Percentiles rank a stretch among this genome's conserved stretches.
phyloP scores from a whole-genome alignment of 768 basidiomycete species.

The Tylopilus sp. region DNA sequence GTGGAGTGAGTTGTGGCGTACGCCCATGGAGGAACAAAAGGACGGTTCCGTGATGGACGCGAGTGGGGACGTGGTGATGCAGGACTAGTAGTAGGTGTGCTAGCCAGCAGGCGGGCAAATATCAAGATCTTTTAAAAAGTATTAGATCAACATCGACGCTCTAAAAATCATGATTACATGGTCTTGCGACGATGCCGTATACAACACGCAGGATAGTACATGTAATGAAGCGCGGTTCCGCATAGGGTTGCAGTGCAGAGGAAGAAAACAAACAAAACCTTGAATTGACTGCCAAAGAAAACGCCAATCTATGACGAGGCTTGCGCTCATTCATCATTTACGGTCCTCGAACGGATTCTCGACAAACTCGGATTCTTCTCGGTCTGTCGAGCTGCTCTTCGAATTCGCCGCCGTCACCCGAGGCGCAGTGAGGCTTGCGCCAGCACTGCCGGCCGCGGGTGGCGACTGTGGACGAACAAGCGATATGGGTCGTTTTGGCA shows the following conservation, averaged over 20 bases:
- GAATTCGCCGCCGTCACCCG: conserved; percentile 8
- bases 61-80: conserved; percentile 27
- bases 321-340: conserved; percentile 9
- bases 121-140: background rate
- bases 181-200: background rate
- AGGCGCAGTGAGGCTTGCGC: background rate
- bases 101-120: too few species aligned
- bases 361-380: conserved; percentile 65
- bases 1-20: conserved; percentile 63
- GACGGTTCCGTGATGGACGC: background rate
- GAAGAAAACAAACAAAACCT: too few species aligned
- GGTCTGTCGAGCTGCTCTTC: conserved; percentile 25
- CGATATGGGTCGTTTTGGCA: conserved; percentile 74
- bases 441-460: conserved; percentile 13
- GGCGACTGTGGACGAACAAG: conserved; percentile 36
- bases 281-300: background rate
- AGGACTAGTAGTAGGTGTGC: conserved; percentile 15
- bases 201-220: background rate
- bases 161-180: background rate
- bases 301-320: background rate
- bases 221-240: background rate
- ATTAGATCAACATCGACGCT: background rate
- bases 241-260: too few species aligned
- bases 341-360: conserved; percentile 73
- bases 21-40: background rate